Conservation (phyloP, 805 yeast species). For the Metschnikowia reukaufii region DNA sequence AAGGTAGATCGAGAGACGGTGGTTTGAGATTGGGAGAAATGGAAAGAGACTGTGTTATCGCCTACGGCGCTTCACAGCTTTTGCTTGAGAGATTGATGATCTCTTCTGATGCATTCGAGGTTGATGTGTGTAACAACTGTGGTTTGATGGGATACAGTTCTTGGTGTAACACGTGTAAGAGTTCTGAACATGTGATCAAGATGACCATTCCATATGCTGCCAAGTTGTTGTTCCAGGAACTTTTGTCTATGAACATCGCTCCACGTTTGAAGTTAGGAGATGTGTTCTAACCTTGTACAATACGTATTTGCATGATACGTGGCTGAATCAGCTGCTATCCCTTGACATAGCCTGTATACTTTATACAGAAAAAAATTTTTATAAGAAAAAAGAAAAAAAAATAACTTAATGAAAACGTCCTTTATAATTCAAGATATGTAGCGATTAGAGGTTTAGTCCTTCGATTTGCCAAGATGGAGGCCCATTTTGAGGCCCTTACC, state of each 20-base stretch:
- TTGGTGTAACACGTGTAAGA: slow-evolving; percentile 97
- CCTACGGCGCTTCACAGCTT: slow-evolving; percentile 91
- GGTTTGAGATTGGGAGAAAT: slow-evolving; percentile 98
- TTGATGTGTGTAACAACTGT: slow-evolving; percentile 89
- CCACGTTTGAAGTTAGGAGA: slow-evolving; percentile 90
- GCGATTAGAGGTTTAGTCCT: slow-evolving; percentile 1
- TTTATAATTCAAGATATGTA: not conserved
- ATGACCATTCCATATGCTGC: slow-evolving; percentile 99
- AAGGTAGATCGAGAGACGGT: slow-evolving; percentile 98
- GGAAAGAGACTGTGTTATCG: slow-evolving; percentile 99
- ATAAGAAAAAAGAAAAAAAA: not conserved
- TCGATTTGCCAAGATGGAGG: slow-evolving; percentile 29
- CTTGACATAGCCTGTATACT: not conserved
- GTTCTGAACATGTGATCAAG: slow-evolving; percentile 78
- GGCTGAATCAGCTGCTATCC: not conserved
- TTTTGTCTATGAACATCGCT: slow-evolving; percentile 97
- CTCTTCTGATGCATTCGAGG: slow-evolving; percentile 97
- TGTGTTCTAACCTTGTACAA: slow-evolving; percentile 50
- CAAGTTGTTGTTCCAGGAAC: slow-evolving; percentile 92
- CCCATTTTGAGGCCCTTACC: slow-evolving; percentile 37
- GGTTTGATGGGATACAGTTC: slow-evolving; percentile 97
- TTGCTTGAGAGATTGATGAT: slow-evolving; percentile 92
- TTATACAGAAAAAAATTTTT: not conserved
- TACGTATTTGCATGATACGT: slow-evolving; percentile 1
- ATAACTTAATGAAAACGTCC: not conserved